phyloP scores from a whole-genome alignment of 169 alveolate genomes.

The Amoebophrya sp. region DNA sequence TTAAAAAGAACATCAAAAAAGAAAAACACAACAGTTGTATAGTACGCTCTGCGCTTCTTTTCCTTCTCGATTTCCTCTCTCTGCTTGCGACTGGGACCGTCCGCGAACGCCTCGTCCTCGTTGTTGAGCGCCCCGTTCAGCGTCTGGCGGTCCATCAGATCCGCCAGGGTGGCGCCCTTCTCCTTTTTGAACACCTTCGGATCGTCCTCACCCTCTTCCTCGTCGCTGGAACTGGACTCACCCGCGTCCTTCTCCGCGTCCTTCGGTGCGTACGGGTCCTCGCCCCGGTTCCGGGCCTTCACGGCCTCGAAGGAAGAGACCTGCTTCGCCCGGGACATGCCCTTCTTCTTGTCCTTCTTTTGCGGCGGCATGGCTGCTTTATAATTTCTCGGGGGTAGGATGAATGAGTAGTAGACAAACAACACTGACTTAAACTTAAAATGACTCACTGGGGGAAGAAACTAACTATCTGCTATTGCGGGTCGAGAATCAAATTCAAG shows the following conservation, averaged over 20 bases:
- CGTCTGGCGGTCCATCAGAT: neutral
- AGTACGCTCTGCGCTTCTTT: neutral
- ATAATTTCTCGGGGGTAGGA: too few relatives aligned
- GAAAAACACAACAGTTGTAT: neutral
- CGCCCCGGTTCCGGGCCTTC: neutral
- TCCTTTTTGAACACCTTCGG: neutral
- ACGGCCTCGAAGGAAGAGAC: neutral
- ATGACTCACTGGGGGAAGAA: too few relatives aligned
- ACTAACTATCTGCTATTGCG: too few relatives aligned
- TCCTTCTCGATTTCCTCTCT: neutral
- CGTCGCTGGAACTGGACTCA: neutral
- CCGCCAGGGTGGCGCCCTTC: neutral
- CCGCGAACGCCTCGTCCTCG: neutral
- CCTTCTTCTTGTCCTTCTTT: slow-evolving; percentile 1
- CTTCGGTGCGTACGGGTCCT: neutral
- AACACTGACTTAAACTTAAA: too few relatives aligned
- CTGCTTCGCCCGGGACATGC: too few relatives aligned
- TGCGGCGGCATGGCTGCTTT: too few relatives aligned
- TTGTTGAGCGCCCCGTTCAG: neutral
- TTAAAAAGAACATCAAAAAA: neutral
- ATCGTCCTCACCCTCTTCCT: neutral
- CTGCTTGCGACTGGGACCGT: neutral
- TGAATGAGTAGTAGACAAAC: too few relatives aligned
- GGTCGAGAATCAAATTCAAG: too few relatives aligned
- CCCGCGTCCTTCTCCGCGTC: neutral